A percentile compares a stretch with the other conserved stretches of the same genome.
These are phyloP conservation scores for Fusarium torreyae DNA, from an alignment of 2,329 filamentous ascomycete species.

Conservation along the genomic window DNA sequence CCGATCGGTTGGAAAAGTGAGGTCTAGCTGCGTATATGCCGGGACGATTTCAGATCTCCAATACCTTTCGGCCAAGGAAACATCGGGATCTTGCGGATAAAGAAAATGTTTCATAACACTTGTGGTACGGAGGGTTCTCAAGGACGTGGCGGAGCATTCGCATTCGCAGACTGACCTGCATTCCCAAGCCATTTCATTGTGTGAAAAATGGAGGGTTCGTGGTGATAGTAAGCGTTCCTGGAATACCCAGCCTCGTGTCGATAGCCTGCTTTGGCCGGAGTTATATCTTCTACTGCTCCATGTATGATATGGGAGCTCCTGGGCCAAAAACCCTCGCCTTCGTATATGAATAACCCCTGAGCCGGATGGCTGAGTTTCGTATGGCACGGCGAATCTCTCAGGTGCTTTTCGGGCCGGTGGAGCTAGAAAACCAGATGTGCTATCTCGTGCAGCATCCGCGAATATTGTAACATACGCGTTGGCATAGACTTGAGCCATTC, in stretches of 20 bases:
- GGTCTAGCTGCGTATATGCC: conserved; percentile 6
- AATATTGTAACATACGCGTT: conserved; percentile 23
- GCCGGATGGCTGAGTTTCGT: neutral
- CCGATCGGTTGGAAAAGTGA: conserved; percentile 12
- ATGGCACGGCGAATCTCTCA: neutral
- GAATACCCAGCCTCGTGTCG: conserved; percentile 6
- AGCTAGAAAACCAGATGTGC: neutral
- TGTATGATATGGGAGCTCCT: conserved; percentile 1
- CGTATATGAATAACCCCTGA: neutral
- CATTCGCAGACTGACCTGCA: conserved; percentile 4
- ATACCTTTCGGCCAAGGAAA: neutral
- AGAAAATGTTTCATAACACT: conserved; percentile 12
- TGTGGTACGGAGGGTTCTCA: neutral
- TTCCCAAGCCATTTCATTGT: conserved; percentile 9
- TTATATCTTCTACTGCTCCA: neutral
- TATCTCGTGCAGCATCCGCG: conserved; percentile 6
- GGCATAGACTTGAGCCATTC: conserved; percentile 24
- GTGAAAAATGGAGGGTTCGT: neutral
- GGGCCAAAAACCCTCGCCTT: neutral
- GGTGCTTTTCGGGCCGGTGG: neutral
- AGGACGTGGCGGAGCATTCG: conserved; percentile 7
- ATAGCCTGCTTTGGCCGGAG: conserved; percentile 3
- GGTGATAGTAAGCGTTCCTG: conserved; percentile 8
- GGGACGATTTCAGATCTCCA: conserved; percentile 13
- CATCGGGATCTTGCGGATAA: neutral